Percentiles rank a stretch among this genome's conserved stretches.
These are phyloP conservation scores for Aspergillus japonicus DNA, from an alignment of 2,329 filamentous ascomycete species.

Conservation along the genomic window DNA sequence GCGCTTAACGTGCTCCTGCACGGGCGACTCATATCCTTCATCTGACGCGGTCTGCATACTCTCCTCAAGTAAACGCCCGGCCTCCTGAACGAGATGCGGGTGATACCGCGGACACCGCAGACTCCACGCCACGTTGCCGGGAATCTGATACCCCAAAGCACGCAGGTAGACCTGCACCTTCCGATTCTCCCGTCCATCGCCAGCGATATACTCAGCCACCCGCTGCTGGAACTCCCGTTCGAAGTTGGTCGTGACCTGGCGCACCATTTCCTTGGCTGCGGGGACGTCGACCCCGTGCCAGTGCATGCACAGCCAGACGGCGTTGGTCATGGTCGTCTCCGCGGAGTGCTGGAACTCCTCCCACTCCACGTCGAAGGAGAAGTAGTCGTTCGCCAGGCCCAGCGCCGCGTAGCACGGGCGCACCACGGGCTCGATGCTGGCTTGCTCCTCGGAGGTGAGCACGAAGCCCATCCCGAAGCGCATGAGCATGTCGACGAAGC, in stretches of 20 bases:
- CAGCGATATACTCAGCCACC: slow-evolving; percentile 1
- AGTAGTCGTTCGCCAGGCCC: slow-evolving; percentile 20
- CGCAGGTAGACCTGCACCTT: slow-evolving; percentile 12
- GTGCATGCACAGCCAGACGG: slow-evolving; percentile 19
- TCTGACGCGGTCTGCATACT: not conserved
- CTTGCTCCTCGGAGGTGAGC: slow-evolving; percentile 11
- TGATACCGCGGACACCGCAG: slow-evolving; percentile 20
- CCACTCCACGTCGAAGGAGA: slow-evolving; percentile 21
- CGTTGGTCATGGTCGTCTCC: slow-evolving; percentile 15
- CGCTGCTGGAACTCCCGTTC: slow-evolving; percentile 11
- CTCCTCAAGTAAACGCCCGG: not conserved
- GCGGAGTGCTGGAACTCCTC: slow-evolving; percentile 9
- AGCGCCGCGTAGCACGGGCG: slow-evolving; percentile 18
- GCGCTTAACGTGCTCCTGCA: not conserved
- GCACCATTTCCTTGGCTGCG: slow-evolving; percentile 12
- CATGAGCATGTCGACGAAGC: slow-evolving; percentile 17
- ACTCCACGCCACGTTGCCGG: slow-evolving; percentile 20
- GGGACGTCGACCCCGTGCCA: slow-evolving; percentile 13
- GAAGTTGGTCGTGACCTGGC: slow-evolving; percentile 11
- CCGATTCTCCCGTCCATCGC: not conserved
- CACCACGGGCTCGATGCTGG: slow-evolving; percentile 8
- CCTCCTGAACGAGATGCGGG: slow-evolving; percentile 9
- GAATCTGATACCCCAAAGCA: slow-evolving; percentile 16
- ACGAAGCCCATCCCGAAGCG: slow-evolving; percentile 18
- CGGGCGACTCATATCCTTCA: no score